Percentiles rank a stretch among this genome's conserved stretches.
phyloP scores from a whole-genome alignment of 225 moss, liverwort and hornwort genomes.

The Bryum argenteum region DNA sequence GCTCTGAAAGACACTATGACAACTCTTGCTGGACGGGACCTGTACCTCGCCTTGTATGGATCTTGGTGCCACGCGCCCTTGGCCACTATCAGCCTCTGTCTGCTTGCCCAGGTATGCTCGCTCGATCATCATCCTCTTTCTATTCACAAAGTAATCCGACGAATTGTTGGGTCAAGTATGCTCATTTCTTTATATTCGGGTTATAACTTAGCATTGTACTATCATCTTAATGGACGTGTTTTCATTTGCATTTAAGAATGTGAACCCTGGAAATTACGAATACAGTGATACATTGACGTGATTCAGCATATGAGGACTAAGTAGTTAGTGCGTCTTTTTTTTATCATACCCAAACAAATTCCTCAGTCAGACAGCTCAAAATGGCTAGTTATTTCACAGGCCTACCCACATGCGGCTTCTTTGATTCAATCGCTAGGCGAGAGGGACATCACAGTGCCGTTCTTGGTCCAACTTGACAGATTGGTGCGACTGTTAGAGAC shows the following conservation, averaged over 20 bases:
- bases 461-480: conserved; percentile 95
- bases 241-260: too few relatives aligned
- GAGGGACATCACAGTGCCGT: conserved; percentile 83
- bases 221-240: too few relatives aligned
- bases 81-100: conserved; percentile 95
- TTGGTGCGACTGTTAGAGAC: conserved; percentile 96
- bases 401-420: conserved; percentile 80
- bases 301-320: too few relatives aligned
- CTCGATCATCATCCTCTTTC: neutral
- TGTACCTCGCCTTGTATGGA: conserved; percentile 79
- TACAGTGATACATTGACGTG: too few relatives aligned
- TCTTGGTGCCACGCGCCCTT: conserved; percentile 99
- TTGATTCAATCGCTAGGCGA: conserved; percentile 92
- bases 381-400: conserved; percentile 46
- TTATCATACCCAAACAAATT: neutral
- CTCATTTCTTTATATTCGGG: too few relatives aligned
- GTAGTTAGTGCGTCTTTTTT: too few relatives aligned
- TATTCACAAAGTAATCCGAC: too few relatives aligned
- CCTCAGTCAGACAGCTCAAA: neutral
- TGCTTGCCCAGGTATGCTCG: conserved; percentile 83
- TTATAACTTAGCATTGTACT: too few relatives aligned
- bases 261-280: too few relatives aligned
- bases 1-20: conserved; percentile 74
- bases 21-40: conserved; percentile 55
- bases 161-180: too few relatives aligned